Evolutionary conservation across 768 basidiomycete genomes (phyloP).

Genomic region (Lentinula sp.): DNA sequence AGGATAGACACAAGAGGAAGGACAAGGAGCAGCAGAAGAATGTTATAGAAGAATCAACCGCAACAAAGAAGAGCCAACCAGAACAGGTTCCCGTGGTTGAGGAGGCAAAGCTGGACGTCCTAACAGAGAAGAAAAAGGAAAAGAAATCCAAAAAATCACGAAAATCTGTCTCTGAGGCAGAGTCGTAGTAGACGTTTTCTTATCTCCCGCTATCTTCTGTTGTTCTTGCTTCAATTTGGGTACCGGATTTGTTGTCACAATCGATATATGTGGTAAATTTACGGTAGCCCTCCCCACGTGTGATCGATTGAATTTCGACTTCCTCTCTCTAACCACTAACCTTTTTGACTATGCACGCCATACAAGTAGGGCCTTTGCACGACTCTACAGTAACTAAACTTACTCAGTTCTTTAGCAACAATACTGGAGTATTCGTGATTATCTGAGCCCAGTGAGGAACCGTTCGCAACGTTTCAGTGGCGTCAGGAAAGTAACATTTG

Average conservation of each 20-base stretch:
- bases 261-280: background rate
- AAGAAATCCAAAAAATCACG: constrained; percentile 11
- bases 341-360: constrained; percentile 8
- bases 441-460: constrained; percentile 76
- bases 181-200: background rate
- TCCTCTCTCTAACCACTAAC: background rate
- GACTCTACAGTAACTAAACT: background rate
- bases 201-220: background rate
- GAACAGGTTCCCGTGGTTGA: constrained; percentile 15
- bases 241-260: background rate
- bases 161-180: background rate
- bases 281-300: background rate
- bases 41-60: background rate
- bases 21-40: constrained; percentile 14
- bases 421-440: constrained; percentile 91
- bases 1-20: constrained; percentile 11
- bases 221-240: too few relatives aligned
- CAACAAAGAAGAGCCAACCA: constrained; percentile 15
- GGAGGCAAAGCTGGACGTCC: constrained; percentile 5
- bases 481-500: background rate
- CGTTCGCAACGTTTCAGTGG: background rate
- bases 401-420: constrained; percentile 55
- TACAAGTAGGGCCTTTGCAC: constrained; percentile 3
- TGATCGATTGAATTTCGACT: background rate
- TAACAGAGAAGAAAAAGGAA: constrained; percentile 19